Conservation (phyloP, 164 flowering plant species). For the Saururus chinensis region DNA sequence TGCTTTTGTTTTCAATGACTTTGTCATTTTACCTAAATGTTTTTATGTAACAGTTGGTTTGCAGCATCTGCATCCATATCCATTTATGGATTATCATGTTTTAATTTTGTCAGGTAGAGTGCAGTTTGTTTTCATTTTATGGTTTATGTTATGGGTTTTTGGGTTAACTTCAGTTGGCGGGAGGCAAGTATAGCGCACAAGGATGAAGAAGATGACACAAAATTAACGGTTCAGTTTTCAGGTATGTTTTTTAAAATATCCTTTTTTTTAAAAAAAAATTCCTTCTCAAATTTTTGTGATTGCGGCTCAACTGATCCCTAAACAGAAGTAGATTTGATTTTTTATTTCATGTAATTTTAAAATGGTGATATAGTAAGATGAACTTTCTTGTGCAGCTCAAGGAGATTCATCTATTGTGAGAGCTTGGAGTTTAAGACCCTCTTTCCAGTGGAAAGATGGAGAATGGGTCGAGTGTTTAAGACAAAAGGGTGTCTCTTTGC, state of each 20-base stretch:
- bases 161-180: constrained; percentile 58
- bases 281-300: too few species aligned
- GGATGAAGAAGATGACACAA: constrained; percentile 55
- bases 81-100: too few species aligned
- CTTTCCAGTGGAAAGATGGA: constrained; percentile 74
- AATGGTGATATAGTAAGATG: too few species aligned
- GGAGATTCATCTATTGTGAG: constrained; percentile 55
- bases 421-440: constrained; percentile 77
- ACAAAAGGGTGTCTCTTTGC: constrained; percentile 7
- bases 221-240: constrained; percentile 58
- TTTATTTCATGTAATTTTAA: too few species aligned
- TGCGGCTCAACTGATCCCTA: too few species aligned
- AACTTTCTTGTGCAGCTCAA: constrained; percentile 33
- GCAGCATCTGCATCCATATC: too few species aligned
- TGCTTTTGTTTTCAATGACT: too few species aligned
- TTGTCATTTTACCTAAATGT: too few species aligned
- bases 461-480: constrained; percentile 66
- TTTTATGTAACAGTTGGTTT: too few species aligned
- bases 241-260: constrained; percentile 25
- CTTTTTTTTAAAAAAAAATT: too few species aligned
- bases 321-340: too few species aligned
- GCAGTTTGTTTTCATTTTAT: not conserved
- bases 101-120: not conserved
- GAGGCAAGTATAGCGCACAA: constrained; percentile 82
- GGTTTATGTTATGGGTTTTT: not conserved